These are phyloP conservation scores for Yamadazyma sp. DNA, from an alignment of 805 yeast species.

Conservation along the genomic window DNA sequence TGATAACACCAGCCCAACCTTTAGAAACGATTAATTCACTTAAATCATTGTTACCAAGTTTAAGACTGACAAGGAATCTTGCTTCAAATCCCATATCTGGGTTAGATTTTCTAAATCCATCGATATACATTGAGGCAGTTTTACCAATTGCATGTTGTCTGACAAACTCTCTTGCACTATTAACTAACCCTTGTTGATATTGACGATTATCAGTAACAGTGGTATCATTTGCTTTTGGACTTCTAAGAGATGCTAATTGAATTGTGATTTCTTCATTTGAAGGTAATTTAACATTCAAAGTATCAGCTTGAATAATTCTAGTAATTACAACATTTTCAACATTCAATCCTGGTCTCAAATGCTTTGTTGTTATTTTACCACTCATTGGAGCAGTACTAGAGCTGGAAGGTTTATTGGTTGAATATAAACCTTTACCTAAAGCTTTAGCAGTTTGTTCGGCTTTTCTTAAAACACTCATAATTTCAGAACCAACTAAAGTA, in stretches of 20 bases:
- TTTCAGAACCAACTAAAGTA: slow-evolving; percentile 57
- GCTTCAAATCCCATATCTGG: slow-evolving; percentile 57
- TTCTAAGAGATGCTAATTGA: slow-evolving; percentile 73
- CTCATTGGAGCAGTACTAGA: slow-evolving; percentile 27
- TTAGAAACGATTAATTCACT: slow-evolving; percentile 56
- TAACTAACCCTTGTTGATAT: slow-evolving; percentile 50
- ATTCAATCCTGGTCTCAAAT: slow-evolving; percentile 44
- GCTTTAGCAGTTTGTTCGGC: slow-evolving; percentile 64
- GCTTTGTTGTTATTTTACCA: slow-evolving; percentile 14
- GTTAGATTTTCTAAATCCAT: slow-evolving; percentile 60
- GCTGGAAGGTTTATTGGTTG: slow-evolving; percentile 7
- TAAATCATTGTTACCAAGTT: slow-evolving; percentile 54
- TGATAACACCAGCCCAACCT: slow-evolving; percentile 77
- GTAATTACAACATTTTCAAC: slow-evolving; percentile 52
- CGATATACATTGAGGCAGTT: slow-evolving; percentile 56
- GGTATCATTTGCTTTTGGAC: slow-evolving; percentile 65
- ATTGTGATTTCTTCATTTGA: slow-evolving; percentile 56
- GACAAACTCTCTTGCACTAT: slow-evolving; percentile 70
- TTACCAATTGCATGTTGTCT: slow-evolving; percentile 71
- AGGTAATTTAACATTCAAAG: slow-evolving; percentile 51
- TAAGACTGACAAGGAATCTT: slow-evolving; percentile 62
- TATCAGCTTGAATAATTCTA: slow-evolving; percentile 66
- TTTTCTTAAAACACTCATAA: slow-evolving; percentile 59
- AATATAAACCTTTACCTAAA: slow-evolving; percentile 51
- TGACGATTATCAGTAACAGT: slow-evolving; percentile 34